These are phyloP conservation scores for Penicillium sp. DNA, from an alignment of 2,329 filamentous ascomycete species.

Conservation along the genomic window DNA sequence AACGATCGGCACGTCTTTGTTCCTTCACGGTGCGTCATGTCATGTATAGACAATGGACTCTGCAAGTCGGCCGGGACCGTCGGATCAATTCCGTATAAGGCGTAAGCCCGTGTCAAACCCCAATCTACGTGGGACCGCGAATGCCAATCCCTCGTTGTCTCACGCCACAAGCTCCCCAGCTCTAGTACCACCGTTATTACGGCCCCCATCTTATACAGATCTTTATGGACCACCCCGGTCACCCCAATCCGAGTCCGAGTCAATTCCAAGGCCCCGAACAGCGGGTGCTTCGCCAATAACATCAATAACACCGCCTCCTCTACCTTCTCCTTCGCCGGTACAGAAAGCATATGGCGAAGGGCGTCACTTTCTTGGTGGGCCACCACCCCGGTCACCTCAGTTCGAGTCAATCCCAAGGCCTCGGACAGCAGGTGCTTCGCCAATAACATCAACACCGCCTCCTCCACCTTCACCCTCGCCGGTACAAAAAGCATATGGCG, in stretches of 20 bases:
- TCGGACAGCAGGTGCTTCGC: conserved; percentile 9
- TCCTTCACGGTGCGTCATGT: neutral
- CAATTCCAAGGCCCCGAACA: conserved; percentile 13
- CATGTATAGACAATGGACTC: conserved; percentile 13
- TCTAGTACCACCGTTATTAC: conserved; percentile 8
- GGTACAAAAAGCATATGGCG: conserved; percentile 39
- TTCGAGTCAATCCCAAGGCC: conserved; percentile 8
- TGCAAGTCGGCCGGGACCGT: conserved; percentile 6
- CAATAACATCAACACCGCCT: neutral
- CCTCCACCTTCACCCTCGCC: conserved; percentile 12
- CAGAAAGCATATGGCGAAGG: conserved; percentile 47
- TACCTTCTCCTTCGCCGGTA: conserved; percentile 17
- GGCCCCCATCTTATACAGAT: conserved; percentile 20
- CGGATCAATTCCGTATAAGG: conserved; percentile 14
- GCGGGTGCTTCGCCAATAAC: conserved; percentile 2
- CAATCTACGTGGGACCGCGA: conserved; percentile 18
- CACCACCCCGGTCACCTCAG: neutral
- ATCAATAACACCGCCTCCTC: conserved; percentile 3
- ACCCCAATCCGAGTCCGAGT: neutral
- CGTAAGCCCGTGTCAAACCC: conserved; percentile 24
- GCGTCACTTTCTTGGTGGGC: too few species aligned
- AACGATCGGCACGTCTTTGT: conserved; percentile 1
- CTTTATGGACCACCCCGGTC: conserved; percentile 12
- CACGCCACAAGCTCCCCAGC: conserved; percentile 12
- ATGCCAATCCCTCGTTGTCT: conserved; percentile 8